Conservation (phyloP, 495 filamentous ascomycete species). For the Neurospora sp. region DNA sequence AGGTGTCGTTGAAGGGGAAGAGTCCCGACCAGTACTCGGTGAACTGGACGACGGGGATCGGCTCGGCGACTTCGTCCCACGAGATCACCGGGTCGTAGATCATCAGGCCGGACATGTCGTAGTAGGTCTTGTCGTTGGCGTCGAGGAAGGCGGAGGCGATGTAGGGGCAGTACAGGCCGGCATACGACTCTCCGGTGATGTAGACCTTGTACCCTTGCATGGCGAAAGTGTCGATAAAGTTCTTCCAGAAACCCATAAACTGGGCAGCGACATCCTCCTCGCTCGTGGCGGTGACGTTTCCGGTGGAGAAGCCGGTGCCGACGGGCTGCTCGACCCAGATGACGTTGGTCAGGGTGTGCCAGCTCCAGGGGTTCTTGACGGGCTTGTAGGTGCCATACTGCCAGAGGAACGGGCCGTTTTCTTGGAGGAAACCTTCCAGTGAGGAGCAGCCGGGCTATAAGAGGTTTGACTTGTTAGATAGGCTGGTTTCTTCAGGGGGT, state of each 20-base stretch:
- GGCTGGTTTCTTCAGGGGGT: background rate
- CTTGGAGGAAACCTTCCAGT: constrained; percentile 59
- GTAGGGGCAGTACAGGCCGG: constrained; percentile 72
- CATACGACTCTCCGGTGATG: constrained; percentile 62
- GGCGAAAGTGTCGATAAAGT: constrained; percentile 58
- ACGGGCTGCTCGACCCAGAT: constrained; percentile 71
- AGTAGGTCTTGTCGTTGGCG: constrained; percentile 54
- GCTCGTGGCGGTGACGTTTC: constrained; percentile 47
- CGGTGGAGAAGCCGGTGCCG: constrained; percentile 63
- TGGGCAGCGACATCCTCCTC: constrained; percentile 56
- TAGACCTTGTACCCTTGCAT: constrained; percentile 56
- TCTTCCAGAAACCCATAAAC: constrained; percentile 62
- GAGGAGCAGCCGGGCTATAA: constrained; percentile 54
- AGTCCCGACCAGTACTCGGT: constrained; percentile 52
- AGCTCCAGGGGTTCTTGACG: constrained; percentile 54
- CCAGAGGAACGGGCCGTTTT: constrained; percentile 73
- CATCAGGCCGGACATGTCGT: constrained; percentile 55
- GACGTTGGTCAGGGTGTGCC: constrained; percentile 68
- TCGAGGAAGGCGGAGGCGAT: constrained; percentile 67
- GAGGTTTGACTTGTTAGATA: constrained; percentile 1
- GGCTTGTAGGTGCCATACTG: constrained; percentile 56
- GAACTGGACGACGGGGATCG: constrained; percentile 50
- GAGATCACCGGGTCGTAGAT: constrained; percentile 62
- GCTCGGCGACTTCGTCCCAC: constrained; percentile 34
- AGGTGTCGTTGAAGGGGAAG: constrained; percentile 58